Conservation (phyloP, 108 stramenopile genomes). For the Skeletonema grethae region DNA sequence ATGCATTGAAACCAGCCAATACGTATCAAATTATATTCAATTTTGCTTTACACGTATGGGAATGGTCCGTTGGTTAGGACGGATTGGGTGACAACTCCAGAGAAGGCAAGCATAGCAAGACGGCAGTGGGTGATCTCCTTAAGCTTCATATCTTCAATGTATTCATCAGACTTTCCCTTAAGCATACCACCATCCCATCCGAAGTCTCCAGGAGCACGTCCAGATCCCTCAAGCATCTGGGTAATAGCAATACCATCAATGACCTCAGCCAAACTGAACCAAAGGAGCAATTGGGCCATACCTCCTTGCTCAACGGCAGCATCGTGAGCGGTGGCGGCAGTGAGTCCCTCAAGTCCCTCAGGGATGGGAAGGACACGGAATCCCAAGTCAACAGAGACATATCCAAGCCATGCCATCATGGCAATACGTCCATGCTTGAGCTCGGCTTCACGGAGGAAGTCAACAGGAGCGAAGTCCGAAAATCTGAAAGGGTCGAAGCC, state of each 20-base stretch:
- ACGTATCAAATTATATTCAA: neutral
- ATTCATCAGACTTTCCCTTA: conserved; percentile 79
- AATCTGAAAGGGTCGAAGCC: conserved; percentile 96
- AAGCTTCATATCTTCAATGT: conserved; percentile 80
- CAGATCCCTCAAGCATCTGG: conserved; percentile 93
- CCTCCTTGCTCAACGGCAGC: conserved; percentile 81
- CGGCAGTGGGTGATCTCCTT: conserved; percentile 94
- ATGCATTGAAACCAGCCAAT: neutral
- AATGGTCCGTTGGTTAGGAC: conserved; percentile 90
- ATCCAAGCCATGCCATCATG: conserved; percentile 94
- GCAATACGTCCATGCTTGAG: conserved; percentile 96
- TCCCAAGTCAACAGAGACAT: conserved; percentile 85
- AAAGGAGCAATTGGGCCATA: conserved; percentile 84
- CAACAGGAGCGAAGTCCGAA: conserved; percentile 86
- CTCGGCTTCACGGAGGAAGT: conserved; percentile 93
- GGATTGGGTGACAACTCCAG: conserved; percentile 93
- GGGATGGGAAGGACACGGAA: conserved; percentile 78
- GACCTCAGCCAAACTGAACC: conserved; percentile 75
- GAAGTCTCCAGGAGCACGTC: conserved; percentile 91
- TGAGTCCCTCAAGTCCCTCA: conserved; percentile 69
- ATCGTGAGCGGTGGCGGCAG: conserved; percentile 83
- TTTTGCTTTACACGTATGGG: conserved; percentile 64
- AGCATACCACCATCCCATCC: conserved; percentile 85
- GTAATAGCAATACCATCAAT: conserved; percentile 69
- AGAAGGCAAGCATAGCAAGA: conserved; percentile 94